These are phyloP conservation scores for Cenchrus fungigraminus DNA, from an alignment of 176 grass and related monocot genomes.

Conservation along the genomic window DNA sequence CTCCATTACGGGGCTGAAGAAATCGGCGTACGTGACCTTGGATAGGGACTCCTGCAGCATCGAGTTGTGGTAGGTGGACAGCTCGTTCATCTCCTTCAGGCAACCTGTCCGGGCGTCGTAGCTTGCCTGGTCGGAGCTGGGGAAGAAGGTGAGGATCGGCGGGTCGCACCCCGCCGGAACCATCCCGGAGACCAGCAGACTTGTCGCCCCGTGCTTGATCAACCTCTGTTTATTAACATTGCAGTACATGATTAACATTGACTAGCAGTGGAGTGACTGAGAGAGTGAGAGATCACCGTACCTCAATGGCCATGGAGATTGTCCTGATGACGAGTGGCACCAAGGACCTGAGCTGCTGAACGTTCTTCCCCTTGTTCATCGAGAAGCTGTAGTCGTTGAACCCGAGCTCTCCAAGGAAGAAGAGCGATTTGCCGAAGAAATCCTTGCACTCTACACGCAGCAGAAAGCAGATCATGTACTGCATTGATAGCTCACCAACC, in stretches of 20 bases:
- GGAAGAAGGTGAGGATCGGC: slow-evolving; percentile 2
- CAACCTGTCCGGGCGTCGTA: slow-evolving; percentile 59
- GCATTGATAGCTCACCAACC: background rate
- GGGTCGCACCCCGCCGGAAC: slow-evolving; percentile 50
- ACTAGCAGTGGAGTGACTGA: background rate
- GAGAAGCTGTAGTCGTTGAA: slow-evolving; percentile 50
- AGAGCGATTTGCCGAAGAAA: slow-evolving; percentile 49
- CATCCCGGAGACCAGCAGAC: slow-evolving; percentile 24
- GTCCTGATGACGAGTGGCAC: slow-evolving; percentile 35
- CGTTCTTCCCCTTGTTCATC: background rate
- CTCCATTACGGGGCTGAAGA: slow-evolving; percentile 50
- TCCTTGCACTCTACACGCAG: slow-evolving; percentile 41
- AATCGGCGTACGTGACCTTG: slow-evolving; percentile 52
- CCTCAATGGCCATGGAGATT: slow-evolving; percentile 58
- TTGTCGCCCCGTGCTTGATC: slow-evolving; percentile 36
- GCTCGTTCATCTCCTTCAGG: slow-evolving; percentile 44
- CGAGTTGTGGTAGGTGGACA: slow-evolving; percentile 52
- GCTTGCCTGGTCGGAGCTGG: background rate
- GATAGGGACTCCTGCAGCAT: slow-evolving; percentile 34
- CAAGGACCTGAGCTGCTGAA: slow-evolving; percentile 30
- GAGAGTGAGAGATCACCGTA: background rate
- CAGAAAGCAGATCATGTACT: background rate
- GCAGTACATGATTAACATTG: too few relatives aligned
- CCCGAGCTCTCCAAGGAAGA: slow-evolving; percentile 52
- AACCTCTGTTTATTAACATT: slow-evolving; percentile 1